Evolutionary conservation across 805 yeast genomes (phyloP).

Genomic region (Saturnispora ahearnii): DNA sequence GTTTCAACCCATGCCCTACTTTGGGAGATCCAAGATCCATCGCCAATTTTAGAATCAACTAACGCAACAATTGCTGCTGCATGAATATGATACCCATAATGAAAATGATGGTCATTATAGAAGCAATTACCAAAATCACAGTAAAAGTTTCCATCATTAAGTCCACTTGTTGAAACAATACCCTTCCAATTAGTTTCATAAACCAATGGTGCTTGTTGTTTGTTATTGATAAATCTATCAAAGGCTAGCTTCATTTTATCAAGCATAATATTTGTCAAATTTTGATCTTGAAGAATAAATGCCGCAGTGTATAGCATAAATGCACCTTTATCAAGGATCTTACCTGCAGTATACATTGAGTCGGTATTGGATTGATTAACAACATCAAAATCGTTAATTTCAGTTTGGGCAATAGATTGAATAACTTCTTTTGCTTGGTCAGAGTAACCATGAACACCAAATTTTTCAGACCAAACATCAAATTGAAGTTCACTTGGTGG

Average conservation of each 20-base stretch:
- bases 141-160: conserved; percentile 28
- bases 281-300: conserved; percentile 49
- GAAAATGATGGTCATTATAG: conserved; percentile 85
- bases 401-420: conserved; percentile 40
- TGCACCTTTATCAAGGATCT: conserved; percentile 82
- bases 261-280: conserved; percentile 42
- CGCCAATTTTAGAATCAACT: conserved; percentile 44
- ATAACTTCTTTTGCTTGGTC: conserved; percentile 34
- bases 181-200: conserved; percentile 82
- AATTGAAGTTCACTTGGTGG: conserved; percentile 30
- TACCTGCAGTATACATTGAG: conserved; percentile 89
- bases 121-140: conserved; percentile 62
- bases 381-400: conserved; percentile 44
- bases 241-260: conserved; percentile 59
- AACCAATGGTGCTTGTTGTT: conserved; percentile 61
- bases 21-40: conserved; percentile 39
- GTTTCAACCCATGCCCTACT: conserved; percentile 51
- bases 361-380: conserved; percentile 53
- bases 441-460: conserved; percentile 29
- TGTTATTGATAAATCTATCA: conserved; percentile 57
- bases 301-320: conserved; percentile 69
- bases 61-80: conserved; percentile 75
- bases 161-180: conserved; percentile 56
- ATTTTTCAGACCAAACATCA: conserved; percentile 52
- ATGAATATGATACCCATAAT: conserved; percentile 74